Percentiles rank a stretch among this genome's conserved stretches.
These are phyloP conservation scores for Platanthera guangdongensis DNA, from an alignment of 106 monocot species.

Conservation along the genomic window DNA sequence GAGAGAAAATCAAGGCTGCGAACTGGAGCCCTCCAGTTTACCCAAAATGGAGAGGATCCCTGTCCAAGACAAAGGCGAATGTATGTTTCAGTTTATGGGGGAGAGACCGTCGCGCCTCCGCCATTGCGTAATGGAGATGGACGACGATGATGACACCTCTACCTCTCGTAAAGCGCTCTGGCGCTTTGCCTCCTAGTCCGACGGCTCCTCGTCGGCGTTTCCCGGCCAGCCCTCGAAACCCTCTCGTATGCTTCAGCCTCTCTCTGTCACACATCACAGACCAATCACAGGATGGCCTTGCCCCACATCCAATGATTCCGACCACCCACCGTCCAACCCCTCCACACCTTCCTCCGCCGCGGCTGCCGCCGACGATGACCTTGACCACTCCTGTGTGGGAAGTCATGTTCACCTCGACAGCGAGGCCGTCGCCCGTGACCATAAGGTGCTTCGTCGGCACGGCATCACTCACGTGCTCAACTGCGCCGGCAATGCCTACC, in stretches of 20 bases:
- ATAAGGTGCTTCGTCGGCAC: too few species aligned
- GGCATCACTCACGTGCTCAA: too few species aligned
- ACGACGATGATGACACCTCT: neutral
- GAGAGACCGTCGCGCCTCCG: neutral
- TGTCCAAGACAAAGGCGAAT: neutral
- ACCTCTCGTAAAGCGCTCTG: conserved; percentile 19
- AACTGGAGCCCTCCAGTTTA: too few species aligned
- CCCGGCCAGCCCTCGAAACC: conserved; percentile 19
- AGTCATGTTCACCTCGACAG: too few species aligned
- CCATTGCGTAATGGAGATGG: neutral
- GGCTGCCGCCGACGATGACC: too few species aligned
- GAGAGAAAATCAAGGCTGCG: too few species aligned
- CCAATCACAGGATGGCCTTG: conserved; percentile 24
- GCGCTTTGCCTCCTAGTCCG: conserved; percentile 55
- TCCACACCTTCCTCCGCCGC: too few species aligned
- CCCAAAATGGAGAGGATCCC: too few species aligned
- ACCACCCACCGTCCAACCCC: conserved; percentile 7
- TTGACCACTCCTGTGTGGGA: too few species aligned
- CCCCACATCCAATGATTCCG: conserved; percentile 26
- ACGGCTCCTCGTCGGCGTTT: conserved; percentile 6
- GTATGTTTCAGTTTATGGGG: too few species aligned
- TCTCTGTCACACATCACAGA: conserved; percentile 11
- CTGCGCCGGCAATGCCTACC: too few species aligned
- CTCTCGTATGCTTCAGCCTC: conserved; percentile 23
- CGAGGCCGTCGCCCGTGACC: too few species aligned